phyloP scores from a whole-genome alignment of 768 basidiomycete species.

The Leccinellum albellum region DNA sequence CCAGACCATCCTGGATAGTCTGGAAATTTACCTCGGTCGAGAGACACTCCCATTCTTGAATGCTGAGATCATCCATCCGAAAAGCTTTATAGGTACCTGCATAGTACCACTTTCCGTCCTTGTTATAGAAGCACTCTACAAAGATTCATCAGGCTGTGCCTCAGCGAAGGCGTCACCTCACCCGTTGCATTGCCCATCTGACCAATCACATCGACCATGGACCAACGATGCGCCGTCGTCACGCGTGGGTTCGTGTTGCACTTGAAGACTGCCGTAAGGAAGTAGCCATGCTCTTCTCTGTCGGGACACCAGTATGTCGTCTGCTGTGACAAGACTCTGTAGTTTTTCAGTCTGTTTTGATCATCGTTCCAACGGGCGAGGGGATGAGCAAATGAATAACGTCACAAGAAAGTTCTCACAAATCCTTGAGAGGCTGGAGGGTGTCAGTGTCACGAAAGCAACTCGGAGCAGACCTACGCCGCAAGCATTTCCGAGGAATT shows the following conservation, averaged over 20 bases:
- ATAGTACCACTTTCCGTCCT: conserved; percentile 80
- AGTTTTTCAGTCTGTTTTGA: conserved; percentile 54
- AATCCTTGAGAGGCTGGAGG: conserved; percentile 49
- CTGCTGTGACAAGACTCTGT: conserved; percentile 60
- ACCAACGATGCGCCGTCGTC: conserved; percentile 74
- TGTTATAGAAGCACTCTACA: conserved; percentile 77
- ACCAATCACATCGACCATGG: conserved; percentile 54
- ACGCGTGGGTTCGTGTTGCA: conserved; percentile 78
- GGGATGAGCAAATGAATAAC: not conserved
- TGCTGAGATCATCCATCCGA: conserved; percentile 58
- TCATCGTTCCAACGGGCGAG: not conserved
- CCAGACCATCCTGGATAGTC: not conserved
- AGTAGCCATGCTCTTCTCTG: conserved; percentile 79
- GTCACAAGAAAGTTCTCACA: conserved; percentile 39
- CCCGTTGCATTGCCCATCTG: conserved; percentile 64
- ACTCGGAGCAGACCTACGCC: conserved; percentile 41
- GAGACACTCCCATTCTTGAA: conserved; percentile 66
- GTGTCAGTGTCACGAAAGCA: conserved; percentile 2
- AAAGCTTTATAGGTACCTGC: conserved; percentile 75
- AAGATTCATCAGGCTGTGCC: not conserved
- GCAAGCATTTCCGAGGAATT: conserved; percentile 58
- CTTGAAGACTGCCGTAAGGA: conserved; percentile 69
- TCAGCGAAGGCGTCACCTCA: conserved; percentile 18
- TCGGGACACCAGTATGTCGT: conserved; percentile 80
- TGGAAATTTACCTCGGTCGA: conserved; percentile 50